Evolutionary conservation across 345 rosid genomes (phyloP).

Genomic region (Laguncularia racemosa): DNA sequence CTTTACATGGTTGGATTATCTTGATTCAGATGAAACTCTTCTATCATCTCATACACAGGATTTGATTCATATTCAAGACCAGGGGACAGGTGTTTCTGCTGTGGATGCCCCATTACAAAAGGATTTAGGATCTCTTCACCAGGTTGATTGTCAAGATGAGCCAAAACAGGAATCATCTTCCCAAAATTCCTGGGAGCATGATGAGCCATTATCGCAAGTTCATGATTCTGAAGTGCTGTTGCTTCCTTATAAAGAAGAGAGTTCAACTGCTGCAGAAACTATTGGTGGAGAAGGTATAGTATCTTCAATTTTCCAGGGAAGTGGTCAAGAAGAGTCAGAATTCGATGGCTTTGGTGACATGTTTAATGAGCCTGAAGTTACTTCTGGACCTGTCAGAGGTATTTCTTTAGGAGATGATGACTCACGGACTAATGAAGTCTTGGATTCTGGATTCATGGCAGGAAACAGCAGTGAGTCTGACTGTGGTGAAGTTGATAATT

Average conservation of each 20-base stretch:
- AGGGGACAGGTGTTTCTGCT: slow-evolving; percentile 3
- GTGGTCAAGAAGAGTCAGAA: slow-evolving; percentile 46
- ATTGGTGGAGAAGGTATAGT: slow-evolving; percentile 37
- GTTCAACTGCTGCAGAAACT: slow-evolving; percentile 17
- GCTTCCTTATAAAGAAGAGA: slow-evolving; percentile 72
- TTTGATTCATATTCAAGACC: not conserved
- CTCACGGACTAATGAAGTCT: slow-evolving; percentile 23
- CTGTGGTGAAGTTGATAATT: slow-evolving; percentile 86
- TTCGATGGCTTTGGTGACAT: slow-evolving; percentile 85
- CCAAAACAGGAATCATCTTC: slow-evolving; percentile 35
- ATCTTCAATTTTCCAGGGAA: slow-evolving; percentile 41
- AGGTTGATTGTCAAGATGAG: slow-evolving; percentile 27
- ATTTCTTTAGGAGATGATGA: slow-evolving; percentile 34
- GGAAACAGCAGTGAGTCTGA: slow-evolving; percentile 77
- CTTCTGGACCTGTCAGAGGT: slow-evolving; percentile 44
- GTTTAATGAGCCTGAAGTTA: slow-evolving; percentile 77
- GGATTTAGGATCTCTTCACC: not conserved
- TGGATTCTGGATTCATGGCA: slow-evolving; percentile 40
- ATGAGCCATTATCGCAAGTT: slow-evolving; percentile 45
- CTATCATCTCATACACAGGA: slow-evolving; percentile 10
- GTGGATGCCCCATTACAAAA: slow-evolving; percentile 25
- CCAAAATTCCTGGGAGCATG: slow-evolving; percentile 59
- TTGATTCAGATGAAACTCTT: slow-evolving; percentile 15
- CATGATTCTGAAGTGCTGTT: slow-evolving; percentile 60
- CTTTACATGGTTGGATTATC: slow-evolving; percentile 27